Percentiles rank a stretch among this genome's conserved stretches.
Evolutionary conservation across 805 yeast species (phyloP).

Genomic region (Naumovozyma castellii): DNA sequence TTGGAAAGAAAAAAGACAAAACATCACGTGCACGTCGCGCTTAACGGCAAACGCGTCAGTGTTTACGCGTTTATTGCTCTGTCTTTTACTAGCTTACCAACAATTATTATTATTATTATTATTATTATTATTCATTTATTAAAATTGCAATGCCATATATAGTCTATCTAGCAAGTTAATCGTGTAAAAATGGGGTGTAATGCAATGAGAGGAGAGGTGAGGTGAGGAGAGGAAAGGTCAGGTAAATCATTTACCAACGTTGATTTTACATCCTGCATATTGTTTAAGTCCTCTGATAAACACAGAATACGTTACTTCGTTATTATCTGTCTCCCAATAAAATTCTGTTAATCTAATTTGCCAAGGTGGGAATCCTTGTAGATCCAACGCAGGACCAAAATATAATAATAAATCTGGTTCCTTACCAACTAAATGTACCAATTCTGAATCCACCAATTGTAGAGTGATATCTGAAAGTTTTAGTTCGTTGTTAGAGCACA

Average conservation of each 20-base stretch:
- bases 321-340: slow-evolving; percentile 84
- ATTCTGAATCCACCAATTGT: slow-evolving; percentile 64
- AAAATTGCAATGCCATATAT: too few relatives aligned
- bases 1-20: too few relatives aligned
- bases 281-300: slow-evolving; percentile 69
- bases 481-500: slow-evolving; percentile 54
- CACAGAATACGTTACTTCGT: slow-evolving; percentile 69
- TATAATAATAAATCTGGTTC: slow-evolving; percentile 86
- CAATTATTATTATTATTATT: too few relatives aligned
- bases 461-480: slow-evolving; percentile 59
- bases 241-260: slow-evolving; percentile 60
- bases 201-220: not conserved
- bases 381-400: slow-evolving; percentile 78
- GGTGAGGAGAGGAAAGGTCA: not conserved
- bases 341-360: slow-evolving; percentile 84
- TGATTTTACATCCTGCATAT: slow-evolving; percentile 73
- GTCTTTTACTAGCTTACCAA: too few relatives aligned
- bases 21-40: not conserved
- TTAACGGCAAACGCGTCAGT: not conserved
- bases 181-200: not conserved
- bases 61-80: too few relatives aligned
- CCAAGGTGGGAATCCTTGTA: slow-evolving; percentile 98
- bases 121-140: too few relatives aligned
- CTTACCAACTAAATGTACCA: slow-evolving; percentile 66
- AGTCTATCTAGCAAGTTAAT: not conserved